These are phyloP conservation scores for Aspergillus panamensis DNA, from an alignment of 495 filamentous ascomycete genomes.

Conservation along the genomic window DNA sequence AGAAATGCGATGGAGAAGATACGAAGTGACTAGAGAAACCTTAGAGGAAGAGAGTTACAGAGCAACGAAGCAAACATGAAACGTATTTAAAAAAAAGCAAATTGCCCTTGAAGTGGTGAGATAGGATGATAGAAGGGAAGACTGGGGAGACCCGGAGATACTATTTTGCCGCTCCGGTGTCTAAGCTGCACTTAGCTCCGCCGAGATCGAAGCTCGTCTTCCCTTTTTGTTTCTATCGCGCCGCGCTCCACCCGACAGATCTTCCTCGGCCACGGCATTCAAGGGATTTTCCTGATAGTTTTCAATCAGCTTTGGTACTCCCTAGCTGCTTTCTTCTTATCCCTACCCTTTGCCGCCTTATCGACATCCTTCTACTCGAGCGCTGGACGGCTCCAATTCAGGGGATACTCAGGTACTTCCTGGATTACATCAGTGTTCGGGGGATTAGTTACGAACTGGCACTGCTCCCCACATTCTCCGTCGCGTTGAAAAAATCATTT, in stretches of 20 bases:
- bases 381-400: conserved; percentile 18
- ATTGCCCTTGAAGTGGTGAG: background rate
- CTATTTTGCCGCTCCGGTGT: conserved; percentile 18
- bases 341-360: conserved; percentile 4
- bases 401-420: conserved; percentile 21
- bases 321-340: conserved; percentile 1
- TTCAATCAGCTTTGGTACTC: background rate
- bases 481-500: conserved; percentile 2
- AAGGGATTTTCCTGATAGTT: conserved; percentile 9
- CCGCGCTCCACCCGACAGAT: conserved; percentile 18
- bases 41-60: no score
- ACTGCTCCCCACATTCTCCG: conserved; percentile 9
- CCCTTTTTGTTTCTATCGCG: conserved; percentile 18
- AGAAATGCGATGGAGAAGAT: background rate
- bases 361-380: conserved; percentile 4
- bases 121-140: background rate
- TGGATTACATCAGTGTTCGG: conserved; percentile 15
- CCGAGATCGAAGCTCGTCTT: conserved; percentile 21
- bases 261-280: conserved; percentile 20
- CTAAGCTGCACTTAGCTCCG: conserved; percentile 18
- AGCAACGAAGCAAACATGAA: no score
- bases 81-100: background rate
- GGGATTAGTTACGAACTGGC: conserved; percentile 9
- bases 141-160: conserved; percentile 12
- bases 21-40: background rate